A percentile compares a stretch with the other conserved stretches of the same genome.
phyloP scores from a whole-genome alignment of 1,284 basidiomycete species.

The Gomphus bonarii region DNA sequence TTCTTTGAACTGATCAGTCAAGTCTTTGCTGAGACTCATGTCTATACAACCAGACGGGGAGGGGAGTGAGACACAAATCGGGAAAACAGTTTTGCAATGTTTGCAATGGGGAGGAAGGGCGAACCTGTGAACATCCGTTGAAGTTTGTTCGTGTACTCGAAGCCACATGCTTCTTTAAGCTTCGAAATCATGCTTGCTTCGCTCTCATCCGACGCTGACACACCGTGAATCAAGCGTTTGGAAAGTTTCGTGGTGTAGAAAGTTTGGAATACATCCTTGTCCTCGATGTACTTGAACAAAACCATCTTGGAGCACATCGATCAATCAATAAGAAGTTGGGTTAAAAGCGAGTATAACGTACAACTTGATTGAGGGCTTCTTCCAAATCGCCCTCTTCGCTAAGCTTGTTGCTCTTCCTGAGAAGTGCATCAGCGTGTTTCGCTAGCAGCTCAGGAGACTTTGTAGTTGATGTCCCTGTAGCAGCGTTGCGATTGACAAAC shows the following conservation, averaged over 20 bases:
- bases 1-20: constrained; percentile 95
- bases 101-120: not conserved
- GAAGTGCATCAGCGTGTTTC: constrained; percentile 84
- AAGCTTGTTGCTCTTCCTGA: constrained; percentile 95
- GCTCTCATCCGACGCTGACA: constrained; percentile 93
- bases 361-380: constrained; percentile 82
- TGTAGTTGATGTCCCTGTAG: constrained; percentile 73
- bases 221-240: constrained; percentile 86
- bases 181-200: constrained; percentile 99
- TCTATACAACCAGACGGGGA: constrained; percentile 37
- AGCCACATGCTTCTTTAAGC: constrained; percentile 96
- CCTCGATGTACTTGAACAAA: constrained; percentile 98
- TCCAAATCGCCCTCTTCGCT: constrained; percentile 89
- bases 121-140: constrained; percentile 96
- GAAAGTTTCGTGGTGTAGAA: constrained; percentile 98
- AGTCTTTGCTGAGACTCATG: constrained; percentile 91
- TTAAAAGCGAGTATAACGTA: constrained; percentile 29
- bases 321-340: not conserved
- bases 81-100: not conserved
- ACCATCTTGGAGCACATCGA: constrained; percentile 68
- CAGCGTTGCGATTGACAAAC: constrained; percentile 93
- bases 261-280: constrained; percentile 99
- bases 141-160: constrained; percentile 97
- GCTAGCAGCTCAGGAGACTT: constrained; percentile 94
- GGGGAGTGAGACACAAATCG: constrained; percentile 7